phyloP scores from a whole-genome alignment of 768 basidiomycete genomes.

The Leccinum disarticulatum region DNA sequence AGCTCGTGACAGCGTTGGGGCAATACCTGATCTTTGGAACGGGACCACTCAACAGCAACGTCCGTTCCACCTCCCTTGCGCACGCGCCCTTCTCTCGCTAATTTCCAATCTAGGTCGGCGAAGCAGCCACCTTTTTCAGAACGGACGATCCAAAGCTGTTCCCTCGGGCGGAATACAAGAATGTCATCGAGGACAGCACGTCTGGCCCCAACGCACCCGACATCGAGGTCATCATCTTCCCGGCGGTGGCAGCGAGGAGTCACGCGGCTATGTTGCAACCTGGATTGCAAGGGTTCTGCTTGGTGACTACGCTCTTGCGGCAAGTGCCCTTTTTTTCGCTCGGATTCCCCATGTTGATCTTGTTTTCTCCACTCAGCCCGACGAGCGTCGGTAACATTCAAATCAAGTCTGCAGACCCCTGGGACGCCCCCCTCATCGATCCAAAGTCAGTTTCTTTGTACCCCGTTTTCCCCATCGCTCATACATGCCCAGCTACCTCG shows the following conservation, averaged over 20 bases:
- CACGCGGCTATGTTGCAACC: neutral
- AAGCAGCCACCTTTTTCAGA: slow-evolving; percentile 34
- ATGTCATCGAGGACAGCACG: slow-evolving; percentile 29
- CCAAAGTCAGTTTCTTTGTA: slow-evolving; percentile 36
- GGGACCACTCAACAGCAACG: slow-evolving; percentile 57
- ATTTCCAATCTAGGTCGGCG: slow-evolving; percentile 22
- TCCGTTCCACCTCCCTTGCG: slow-evolving; percentile 23
- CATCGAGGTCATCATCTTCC: slow-evolving; percentile 26
- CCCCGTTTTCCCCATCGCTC: neutral
- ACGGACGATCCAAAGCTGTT: slow-evolving; percentile 33
- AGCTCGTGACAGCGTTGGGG: slow-evolving; percentile 33
- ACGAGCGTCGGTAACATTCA: slow-evolving; percentile 42
- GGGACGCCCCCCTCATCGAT: slow-evolving; percentile 43
- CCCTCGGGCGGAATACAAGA: slow-evolving; percentile 29
- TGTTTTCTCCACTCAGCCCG: slow-evolving; percentile 32
- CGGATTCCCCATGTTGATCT: neutral
- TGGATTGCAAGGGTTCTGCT: slow-evolving; percentile 18
- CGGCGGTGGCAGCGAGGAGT: neutral
- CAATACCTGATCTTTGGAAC: slow-evolving; percentile 46
- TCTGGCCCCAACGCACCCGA: slow-evolving; percentile 33
- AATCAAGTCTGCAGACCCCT: slow-evolving; percentile 41
- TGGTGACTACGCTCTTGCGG: slow-evolving; percentile 27
- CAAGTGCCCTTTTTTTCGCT: slow-evolving; percentile 3
- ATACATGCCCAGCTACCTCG: slow-evolving; percentile 39
- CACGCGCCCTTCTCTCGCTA: neutral